phyloP scores from a whole-genome alignment of 371 early-diverging fungal species.

The Haplosporangium sp. region DNA sequence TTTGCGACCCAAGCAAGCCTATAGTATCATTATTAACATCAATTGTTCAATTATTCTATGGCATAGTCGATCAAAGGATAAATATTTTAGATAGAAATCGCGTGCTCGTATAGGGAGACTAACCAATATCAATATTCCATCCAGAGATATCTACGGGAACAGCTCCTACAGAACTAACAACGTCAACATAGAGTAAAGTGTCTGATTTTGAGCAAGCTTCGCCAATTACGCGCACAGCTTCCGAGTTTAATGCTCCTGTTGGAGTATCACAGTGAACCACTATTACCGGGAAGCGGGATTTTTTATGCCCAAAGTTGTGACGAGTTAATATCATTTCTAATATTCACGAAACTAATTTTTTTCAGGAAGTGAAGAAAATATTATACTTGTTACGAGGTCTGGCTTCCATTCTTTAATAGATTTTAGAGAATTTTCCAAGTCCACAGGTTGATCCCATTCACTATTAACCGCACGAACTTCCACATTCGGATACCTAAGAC shows the following conservation, averaged over 20 bases:
- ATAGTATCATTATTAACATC: neutral
- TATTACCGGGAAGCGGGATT: neutral
- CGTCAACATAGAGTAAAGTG: slow-evolving; percentile 41
- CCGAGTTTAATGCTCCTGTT: slow-evolving; percentile 47
- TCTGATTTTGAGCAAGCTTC: slow-evolving; percentile 31
- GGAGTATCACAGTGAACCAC: slow-evolving; percentile 56
- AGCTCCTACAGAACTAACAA: slow-evolving; percentile 50
- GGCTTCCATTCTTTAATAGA: slow-evolving; percentile 43
- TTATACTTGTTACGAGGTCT: slow-evolving; percentile 45
- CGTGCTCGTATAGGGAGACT: neutral
- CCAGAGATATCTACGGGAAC: slow-evolving; percentile 42
- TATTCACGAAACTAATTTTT: neutral
- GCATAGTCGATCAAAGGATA: no score
- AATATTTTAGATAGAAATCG: no score
- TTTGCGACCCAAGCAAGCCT: slow-evolving; percentile 49
- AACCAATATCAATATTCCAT: slow-evolving; percentile 53
- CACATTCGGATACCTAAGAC: slow-evolving; percentile 47
- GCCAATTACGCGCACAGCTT: slow-evolving; percentile 28
- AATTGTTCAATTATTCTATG: neutral
- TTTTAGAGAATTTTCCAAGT: slow-evolving; percentile 19
- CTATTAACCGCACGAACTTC: slow-evolving; percentile 30
- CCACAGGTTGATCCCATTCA: slow-evolving; percentile 31
- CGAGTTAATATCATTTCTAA: no score
- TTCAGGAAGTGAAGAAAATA: neutral
- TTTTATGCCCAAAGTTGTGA: neutral